Base-by-base conservation (phyloP, 2,329 filamentous ascomycete genomes). In the Fusarium sp. region DNA sequence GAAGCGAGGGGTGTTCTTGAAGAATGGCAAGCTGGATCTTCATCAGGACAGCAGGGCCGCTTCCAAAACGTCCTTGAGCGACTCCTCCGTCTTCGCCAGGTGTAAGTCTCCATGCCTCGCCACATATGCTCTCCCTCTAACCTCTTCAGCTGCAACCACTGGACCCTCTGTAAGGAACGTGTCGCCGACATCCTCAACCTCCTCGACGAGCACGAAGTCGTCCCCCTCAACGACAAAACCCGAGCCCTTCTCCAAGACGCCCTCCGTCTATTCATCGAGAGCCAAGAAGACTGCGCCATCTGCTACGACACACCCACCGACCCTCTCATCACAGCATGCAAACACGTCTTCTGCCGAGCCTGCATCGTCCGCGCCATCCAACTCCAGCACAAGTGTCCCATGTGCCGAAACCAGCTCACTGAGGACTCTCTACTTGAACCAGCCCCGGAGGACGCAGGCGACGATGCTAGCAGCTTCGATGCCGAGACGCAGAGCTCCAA, bases 261-360 rank as follows among this genome's bases (percentile, higher is more conserved):
- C 60, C 87, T 97, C 5, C 91, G 93, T 69, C 86, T 97, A 9
- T 91, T 91, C 71, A 93, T 96, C 64, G 94, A 97, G 73, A 92
- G 88, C 54, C 93, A 94, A 71, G 95, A 97, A 76, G 92, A 95
- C 69, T 98, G 95, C 78, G 88, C 94, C 1, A 89, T 98, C 61
- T 98, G 95, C 81, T 89, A 95, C 35, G 94, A 97, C 33, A 84
- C 86, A 0, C 86, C 96, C 4, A 90, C 90, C 29, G 85, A 89
- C 5, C 94, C 95, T 0, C 90, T 97, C 62, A 97, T 98, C 77
- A 97, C 95, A 1, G 90, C 92, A 57, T 98, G 95, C 83, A 94
- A 93, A 29, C 95, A 98, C 81, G 86, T 91, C 1, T 98, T 95
- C 81, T 95, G 95, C 75, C 86, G 86, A 24, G 83, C 85, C 6